These are phyloP conservation scores for Solanum chaucha DNA, from an alignment of 257 asterid genomes.

Conservation along the genomic window DNA sequence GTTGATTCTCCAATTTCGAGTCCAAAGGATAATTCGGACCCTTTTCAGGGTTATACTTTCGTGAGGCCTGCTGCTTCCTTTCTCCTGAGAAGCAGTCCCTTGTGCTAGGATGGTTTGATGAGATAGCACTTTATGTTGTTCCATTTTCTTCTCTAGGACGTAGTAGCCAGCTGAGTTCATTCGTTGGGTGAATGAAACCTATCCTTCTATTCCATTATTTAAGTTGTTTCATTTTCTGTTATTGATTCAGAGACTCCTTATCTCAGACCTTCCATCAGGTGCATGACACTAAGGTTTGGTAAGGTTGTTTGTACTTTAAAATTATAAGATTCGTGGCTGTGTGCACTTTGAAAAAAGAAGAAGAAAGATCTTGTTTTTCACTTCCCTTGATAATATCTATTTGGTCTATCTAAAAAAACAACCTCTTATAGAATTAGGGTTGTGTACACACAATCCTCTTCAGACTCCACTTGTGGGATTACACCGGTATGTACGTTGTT, in stretches of 20 bases:
- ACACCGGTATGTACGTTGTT: background rate
- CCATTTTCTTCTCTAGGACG: background rate
- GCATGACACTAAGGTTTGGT: background rate
- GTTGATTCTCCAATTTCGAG: slow-evolving; percentile 49
- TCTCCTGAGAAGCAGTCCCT: slow-evolving; percentile 24
- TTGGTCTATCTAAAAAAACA: background rate
- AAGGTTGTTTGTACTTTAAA: background rate
- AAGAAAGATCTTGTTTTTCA: background rate
- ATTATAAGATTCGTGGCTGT: background rate
- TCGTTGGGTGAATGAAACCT: background rate
- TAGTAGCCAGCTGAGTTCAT: background rate
- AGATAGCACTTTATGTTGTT: background rate
- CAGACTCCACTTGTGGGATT: background rate
- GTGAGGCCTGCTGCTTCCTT: slow-evolving; percentile 43
- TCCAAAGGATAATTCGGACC: slow-evolving; percentile 27
- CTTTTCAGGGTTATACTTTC: slow-evolving; percentile 37
- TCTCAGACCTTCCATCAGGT: background rate
- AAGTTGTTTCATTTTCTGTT: background rate
- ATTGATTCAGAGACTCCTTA: background rate
- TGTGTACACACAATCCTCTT: background rate
- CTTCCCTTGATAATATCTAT: background rate
- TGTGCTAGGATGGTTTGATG: slow-evolving; percentile 3
- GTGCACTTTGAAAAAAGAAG: background rate
- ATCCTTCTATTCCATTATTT: background rate
- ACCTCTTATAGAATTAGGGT: background rate